Percentiles rank a stretch among this genome's conserved stretches.
phyloP scores from a whole-genome alignment of 306 rosid genomes.

The Hippophae gyantsensis region DNA sequence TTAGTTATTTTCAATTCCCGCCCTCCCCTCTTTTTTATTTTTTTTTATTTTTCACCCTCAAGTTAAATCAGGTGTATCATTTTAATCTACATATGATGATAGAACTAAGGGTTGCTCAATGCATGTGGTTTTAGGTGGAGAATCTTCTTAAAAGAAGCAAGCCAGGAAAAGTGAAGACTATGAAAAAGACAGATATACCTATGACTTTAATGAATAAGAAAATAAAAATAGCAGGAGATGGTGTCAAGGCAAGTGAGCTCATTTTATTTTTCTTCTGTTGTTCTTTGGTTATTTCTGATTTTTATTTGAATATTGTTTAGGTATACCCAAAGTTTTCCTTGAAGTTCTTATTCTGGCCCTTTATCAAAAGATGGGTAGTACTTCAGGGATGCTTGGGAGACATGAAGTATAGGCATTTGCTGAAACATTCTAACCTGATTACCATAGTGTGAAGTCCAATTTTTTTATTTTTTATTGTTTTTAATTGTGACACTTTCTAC shows the following conservation, averaged over 20 bases:
- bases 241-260: slow-evolving; percentile 53
- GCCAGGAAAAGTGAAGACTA: slow-evolving; percentile 46
- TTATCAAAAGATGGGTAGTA: no score
- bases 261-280: not conserved
- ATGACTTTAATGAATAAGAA: slow-evolving; percentile 52
- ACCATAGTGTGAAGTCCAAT: no score
- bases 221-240: slow-evolving; percentile 77
- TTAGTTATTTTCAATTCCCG: slow-evolving; percentile 1
- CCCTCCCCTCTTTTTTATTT: not conserved
- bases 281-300: not conserved
- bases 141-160: slow-evolving; percentile 44
- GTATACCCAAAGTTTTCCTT: not conserved
- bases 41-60: not conserved
- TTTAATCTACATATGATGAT: not conserved
- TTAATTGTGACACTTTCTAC: no score
- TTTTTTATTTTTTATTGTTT: no score
- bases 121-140: slow-evolving; percentile 38
- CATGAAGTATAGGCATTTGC: no score
- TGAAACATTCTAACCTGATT: no score
- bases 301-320: not conserved
- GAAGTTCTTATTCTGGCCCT: not conserved
- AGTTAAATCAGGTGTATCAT: slow-evolving; percentile 8
- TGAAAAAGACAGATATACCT: slow-evolving; percentile 49
- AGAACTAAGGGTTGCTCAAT: not conserved
- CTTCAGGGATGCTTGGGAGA: no score